Percentiles rank a stretch among this genome's conserved stretches.
Conservation (phyloP, 768 basidiomycete genomes). For the Chiua virens region DNA sequence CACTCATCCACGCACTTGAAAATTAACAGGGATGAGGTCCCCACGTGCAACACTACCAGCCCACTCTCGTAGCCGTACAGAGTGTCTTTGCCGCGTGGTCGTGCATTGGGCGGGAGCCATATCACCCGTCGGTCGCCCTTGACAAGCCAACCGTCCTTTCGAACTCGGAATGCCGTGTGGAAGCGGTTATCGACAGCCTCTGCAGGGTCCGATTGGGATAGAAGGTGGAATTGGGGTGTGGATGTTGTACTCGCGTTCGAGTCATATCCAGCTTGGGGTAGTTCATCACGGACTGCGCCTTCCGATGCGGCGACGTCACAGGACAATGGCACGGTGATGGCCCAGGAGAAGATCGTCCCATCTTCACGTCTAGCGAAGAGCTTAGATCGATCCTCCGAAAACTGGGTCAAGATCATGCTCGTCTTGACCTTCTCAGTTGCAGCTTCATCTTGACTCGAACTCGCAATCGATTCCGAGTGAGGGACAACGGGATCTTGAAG, state of each 20-base stretch:
- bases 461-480: too few relatives aligned
- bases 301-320: too few relatives aligned
- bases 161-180: slow-evolving; percentile 12
- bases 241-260: too few relatives aligned
- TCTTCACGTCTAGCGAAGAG: slow-evolving; percentile 15
- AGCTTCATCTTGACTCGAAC: too few relatives aligned
- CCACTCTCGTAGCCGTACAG: slow-evolving; percentile 12
- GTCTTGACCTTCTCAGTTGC: background rate
- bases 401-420: slow-evolving; percentile 4
- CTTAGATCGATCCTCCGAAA: slow-evolving; percentile 6
- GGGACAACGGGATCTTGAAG: background rate
- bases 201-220: slow-evolving; percentile 7
- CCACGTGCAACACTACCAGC: background rate
- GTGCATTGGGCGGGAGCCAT: slow-evolving; percentile 6
- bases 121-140: slow-evolving; percentile 15
- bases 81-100: slow-evolving; percentile 2
- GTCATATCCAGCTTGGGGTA: background rate
- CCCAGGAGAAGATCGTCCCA: slow-evolving; percentile 6
- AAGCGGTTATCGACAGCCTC: slow-evolving; percentile 5
- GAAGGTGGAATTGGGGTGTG: background rate
- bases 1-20: too few relatives aligned
- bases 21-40: too few relatives aligned
- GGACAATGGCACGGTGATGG: background rate
- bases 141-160: slow-evolving; percentile 22
- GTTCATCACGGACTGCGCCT: too few relatives aligned